Base-by-base conservation (phyloP, 192 early-diverging fungal species). In the Diversispora eburnea region DNA sequence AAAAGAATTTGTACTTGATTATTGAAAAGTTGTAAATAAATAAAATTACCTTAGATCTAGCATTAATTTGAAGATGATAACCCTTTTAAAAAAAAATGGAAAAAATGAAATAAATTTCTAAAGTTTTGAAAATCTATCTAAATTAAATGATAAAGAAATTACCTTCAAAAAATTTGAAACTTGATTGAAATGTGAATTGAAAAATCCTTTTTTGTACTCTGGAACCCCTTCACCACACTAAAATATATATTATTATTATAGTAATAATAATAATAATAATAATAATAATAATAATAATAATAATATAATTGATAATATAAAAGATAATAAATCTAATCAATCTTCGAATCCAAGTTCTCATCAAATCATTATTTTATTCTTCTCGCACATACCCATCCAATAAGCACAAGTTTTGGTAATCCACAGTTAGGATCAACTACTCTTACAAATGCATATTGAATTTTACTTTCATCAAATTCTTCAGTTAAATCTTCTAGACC, bases 191-290 rank as follows among this genome's bases (percentile, higher is more conserved):
- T 95, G 93, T 43, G 87, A 82, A 74, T 88, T 89, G 72, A 95
- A 96, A 61, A 94, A 82, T 39, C 92, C 95, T 84, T 98, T 98
- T 77, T 90, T 88, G 56, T 87, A 80, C 68, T 95, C 94, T 17
- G 94, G 94, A 19, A 98, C 96, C 48, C 95, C 95, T 56, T 91
- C 91, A 9, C 96, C 96, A 79, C 95, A 97, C 90, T 93, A 73
- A 51, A 15, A 15, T 54, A 10, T n/a, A 12, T n/a, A n/a, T n/a
- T n/a, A n/a, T n/a, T n/a, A n/a, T 5, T n/a, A 8, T 9, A 22
- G 33, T 25, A 48, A 17, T 61, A 59, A 25, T 5, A 33, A 33
- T 46, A 49, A 33, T n/a, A 46, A 33, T 42, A 33, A 33, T 33
- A n/a, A 8, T 9, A 22, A 45, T 25, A 48, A 17, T 61, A 59